A percentile compares a stretch with the other conserved stretches of the same genome.
Evolutionary conservation across 495 filamentous ascomycete genomes (phyloP).

Genomic region (Xylaria sp.): DNA sequence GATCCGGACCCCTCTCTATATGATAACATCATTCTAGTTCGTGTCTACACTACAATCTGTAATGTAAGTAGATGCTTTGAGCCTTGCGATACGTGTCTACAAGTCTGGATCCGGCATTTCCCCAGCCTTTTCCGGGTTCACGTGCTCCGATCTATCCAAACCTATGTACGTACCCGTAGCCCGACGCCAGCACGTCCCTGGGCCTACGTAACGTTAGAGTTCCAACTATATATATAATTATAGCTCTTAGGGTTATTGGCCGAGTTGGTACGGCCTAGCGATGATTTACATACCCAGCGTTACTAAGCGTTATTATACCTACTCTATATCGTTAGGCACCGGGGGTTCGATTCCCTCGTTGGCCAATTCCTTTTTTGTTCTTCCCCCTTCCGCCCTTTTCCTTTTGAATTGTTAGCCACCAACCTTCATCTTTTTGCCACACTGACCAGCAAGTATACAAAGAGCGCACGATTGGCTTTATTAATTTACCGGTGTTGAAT

Average conservation of each 20-base stretch:
- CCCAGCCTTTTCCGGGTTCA: background rate
- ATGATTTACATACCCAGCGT: background rate
- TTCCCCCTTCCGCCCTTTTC: background rate
- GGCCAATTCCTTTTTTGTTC: background rate
- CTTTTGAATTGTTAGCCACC: background rate
- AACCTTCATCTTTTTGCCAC: background rate
- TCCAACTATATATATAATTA: background rate
- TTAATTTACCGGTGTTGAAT: background rate
- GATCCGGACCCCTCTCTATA: background rate
- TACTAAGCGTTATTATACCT: background rate
- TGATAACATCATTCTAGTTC: no score
- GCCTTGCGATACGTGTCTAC: no score
- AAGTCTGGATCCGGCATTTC: no score
- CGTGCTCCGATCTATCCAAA: no score
- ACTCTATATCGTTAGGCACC: background rate
- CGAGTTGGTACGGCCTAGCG: background rate
- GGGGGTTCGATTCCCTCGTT: conserved; percentile 19
- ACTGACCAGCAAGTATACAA: background rate
- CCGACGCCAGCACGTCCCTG: background rate
- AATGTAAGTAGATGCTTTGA: no score
- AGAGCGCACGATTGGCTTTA: background rate
- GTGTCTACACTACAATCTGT: background rate
- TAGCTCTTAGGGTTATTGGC: background rate
- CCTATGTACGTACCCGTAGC: background rate
- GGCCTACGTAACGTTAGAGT: background rate